phyloP scores from a whole-genome alignment of 2,329 filamentous ascomycete genomes.

The Fusarium sp. region DNA sequence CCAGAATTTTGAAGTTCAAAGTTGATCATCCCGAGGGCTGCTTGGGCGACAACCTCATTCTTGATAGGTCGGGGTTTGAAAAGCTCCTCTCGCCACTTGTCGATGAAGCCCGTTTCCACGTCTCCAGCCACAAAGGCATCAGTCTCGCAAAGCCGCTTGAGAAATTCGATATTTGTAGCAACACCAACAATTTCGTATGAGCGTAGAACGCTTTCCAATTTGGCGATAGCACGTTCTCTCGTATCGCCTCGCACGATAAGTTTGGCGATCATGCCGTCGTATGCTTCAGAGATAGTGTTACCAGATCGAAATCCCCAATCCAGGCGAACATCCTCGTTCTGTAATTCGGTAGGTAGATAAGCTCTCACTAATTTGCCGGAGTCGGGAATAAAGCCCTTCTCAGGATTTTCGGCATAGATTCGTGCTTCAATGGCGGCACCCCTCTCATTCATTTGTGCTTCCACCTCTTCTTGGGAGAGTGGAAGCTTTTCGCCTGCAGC shows the following conservation, averaged over 20 bases:
- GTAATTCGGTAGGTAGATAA: constrained; percentile 71
- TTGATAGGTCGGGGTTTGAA: constrained; percentile 71
- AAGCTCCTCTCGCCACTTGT: constrained; percentile 83
- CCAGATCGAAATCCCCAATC: constrained; percentile 93
- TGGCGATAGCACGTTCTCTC: constrained; percentile 82
- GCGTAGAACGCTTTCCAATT: constrained; percentile 80
- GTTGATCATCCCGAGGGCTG: constrained; percentile 78
- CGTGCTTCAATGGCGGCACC: constrained; percentile 95
- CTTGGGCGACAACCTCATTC: constrained; percentile 85
- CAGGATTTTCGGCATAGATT: constrained; percentile 96
- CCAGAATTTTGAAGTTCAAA: constrained; percentile 53
- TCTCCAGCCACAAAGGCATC: constrained; percentile 85
- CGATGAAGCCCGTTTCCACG: constrained; percentile 96
- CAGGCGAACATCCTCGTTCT: constrained; percentile 77
- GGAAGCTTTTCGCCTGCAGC: constrained; percentile 67
- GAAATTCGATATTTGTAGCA: constrained; percentile 95
- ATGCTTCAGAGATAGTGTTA: constrained; percentile 91
- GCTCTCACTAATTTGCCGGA: constrained; percentile 89
- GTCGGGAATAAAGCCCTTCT: constrained; percentile 91
- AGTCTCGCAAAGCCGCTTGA: constrained; percentile 86
- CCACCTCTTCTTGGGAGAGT: constrained; percentile 70
- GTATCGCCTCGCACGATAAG: constrained; percentile 88
- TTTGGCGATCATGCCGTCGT: constrained; percentile 99
- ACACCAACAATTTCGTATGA: constrained; percentile 93
- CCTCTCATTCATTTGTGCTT: constrained; percentile 74